phyloP scores from a whole-genome alignment of 305 asterid genomes.

The Fraxinus paxiana region DNA sequence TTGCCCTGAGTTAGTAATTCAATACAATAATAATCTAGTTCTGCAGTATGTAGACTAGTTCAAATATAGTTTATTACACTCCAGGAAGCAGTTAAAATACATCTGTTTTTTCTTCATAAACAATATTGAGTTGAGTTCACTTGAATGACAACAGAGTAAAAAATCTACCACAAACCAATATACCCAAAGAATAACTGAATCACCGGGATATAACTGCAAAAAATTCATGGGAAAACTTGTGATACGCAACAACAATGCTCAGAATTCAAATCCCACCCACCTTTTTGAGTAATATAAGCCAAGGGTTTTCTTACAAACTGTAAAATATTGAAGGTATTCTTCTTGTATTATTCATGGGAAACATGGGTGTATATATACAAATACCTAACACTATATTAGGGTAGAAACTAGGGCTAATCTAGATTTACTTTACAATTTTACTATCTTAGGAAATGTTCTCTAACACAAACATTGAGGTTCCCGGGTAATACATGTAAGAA shows the following conservation, averaged over 20 bases:
- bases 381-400: too few relatives aligned
- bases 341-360: too few relatives aligned
- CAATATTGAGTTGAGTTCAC: not conserved
- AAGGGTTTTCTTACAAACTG: not conserved
- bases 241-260: not conserved
- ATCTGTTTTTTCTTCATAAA: not conserved
- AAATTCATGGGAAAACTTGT: not conserved
- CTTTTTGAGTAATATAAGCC: not conserved
- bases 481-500: not conserved
- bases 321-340: too few relatives aligned
- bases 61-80: constrained; percentile 2
- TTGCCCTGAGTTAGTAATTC: not conserved
- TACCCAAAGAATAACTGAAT: not conserved
- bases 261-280: not conserved
- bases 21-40: constrained; percentile 11
- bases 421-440: too few relatives aligned
- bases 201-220: not conserved
- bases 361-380: too few relatives aligned
- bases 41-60: constrained; percentile 11
- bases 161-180: not conserved
- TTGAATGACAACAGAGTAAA: not conserved
- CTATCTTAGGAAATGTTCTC: too few relatives aligned
- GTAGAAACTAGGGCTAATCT: too few relatives aligned
- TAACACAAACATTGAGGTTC: not conserved
- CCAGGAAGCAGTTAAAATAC: constrained; percentile 4